These are phyloP conservation scores for Galeopsis tetrahit DNA, from an alignment of 257 asterid genomes.

Conservation along the genomic window DNA sequence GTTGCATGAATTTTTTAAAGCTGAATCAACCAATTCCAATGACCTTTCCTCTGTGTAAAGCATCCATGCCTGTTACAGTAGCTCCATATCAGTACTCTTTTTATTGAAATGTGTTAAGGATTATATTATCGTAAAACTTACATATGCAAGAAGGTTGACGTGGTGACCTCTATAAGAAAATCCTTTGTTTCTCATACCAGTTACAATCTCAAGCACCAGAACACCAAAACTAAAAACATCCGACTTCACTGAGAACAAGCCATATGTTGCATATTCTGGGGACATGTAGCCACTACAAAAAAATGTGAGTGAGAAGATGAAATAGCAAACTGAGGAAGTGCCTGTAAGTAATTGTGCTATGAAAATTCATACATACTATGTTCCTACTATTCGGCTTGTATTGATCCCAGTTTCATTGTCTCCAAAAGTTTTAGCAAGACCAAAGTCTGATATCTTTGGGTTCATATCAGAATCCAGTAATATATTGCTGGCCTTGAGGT, in stretches of 20 bases:
- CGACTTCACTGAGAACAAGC: constrained; percentile 10
- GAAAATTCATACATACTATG: constrained; percentile 7
- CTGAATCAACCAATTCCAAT: background rate
- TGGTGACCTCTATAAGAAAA: background rate
- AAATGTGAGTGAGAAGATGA: background rate
- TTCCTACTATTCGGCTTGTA: constrained; percentile 10
- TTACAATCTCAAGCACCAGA: background rate
- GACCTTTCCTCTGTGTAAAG: constrained; percentile 17
- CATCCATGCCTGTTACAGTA: constrained; percentile 9
- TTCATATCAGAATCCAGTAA: constrained; percentile 7
- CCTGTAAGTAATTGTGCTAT: background rate
- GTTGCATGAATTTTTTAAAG: background rate
- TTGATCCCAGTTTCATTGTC: background rate
- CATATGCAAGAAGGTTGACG: constrained; percentile 14
- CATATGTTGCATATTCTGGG: background rate
- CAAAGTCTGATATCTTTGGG: constrained; percentile 19
- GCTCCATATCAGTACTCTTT: background rate
- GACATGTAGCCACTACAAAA: constrained; percentile 13
- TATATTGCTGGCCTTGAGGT: background rate
- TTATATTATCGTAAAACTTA: background rate
- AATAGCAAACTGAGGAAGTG: background rate
- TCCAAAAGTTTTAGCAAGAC: constrained; percentile 9
- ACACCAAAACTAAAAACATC: constrained; percentile 9
- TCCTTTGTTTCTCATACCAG: constrained; percentile 10
- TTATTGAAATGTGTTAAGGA: background rate